phyloP scores from a whole-genome alignment of 768 basidiomycete genomes.

The Boletus reticulatus region DNA sequence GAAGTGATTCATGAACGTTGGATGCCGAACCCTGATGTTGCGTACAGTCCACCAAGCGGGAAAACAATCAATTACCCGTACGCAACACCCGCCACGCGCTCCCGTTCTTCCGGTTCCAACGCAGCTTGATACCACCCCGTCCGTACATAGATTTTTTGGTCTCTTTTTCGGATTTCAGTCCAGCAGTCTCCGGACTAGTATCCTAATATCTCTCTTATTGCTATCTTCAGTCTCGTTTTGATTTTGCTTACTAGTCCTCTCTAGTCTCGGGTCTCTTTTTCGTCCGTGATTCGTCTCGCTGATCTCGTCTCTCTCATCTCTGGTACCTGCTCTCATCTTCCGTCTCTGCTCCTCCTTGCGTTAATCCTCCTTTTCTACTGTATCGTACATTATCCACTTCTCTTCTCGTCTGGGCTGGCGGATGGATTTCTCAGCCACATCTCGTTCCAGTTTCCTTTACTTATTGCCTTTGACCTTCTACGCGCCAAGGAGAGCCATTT shows the following conservation, averaged over 20 bases:
- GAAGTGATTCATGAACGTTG: conserved; percentile 62
- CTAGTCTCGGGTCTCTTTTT: conserved; percentile 15
- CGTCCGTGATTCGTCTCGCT: conserved; percentile 7
- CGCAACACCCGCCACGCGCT: conserved; percentile 22
- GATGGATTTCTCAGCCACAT: conserved; percentile 32
- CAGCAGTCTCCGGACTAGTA: conserved; percentile 29
- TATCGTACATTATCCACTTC: conserved; percentile 31
- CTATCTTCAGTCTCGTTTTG: conserved; percentile 30
- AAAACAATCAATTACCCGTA: conserved; percentile 28
- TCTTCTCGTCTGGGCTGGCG: conserved; percentile 27
- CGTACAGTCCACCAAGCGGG: conserved; percentile 37
- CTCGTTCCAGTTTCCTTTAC: conserved; percentile 26
- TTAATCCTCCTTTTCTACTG: conserved; percentile 28
- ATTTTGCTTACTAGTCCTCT: conserved; percentile 17
- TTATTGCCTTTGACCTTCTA: conserved; percentile 37
- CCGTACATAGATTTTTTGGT: conserved; percentile 20
- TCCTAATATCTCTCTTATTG: conserved; percentile 35
- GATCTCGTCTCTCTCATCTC: conserved; percentile 14
- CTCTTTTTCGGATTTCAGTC: conserved; percentile 25
- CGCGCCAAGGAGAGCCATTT: conserved; percentile 34
- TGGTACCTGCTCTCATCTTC: conserved; percentile 9
- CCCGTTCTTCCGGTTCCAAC: conserved; percentile 34
- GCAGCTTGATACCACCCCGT: conserved; percentile 31
- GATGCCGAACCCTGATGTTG: conserved; percentile 49
- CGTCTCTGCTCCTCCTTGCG: conserved; percentile 31